Percentiles rank a stretch among this genome's conserved stretches.
phyloP scores from a whole-genome alignment of 2,329 filamentous ascomycete species.

The Graphilbum sp. region DNA sequence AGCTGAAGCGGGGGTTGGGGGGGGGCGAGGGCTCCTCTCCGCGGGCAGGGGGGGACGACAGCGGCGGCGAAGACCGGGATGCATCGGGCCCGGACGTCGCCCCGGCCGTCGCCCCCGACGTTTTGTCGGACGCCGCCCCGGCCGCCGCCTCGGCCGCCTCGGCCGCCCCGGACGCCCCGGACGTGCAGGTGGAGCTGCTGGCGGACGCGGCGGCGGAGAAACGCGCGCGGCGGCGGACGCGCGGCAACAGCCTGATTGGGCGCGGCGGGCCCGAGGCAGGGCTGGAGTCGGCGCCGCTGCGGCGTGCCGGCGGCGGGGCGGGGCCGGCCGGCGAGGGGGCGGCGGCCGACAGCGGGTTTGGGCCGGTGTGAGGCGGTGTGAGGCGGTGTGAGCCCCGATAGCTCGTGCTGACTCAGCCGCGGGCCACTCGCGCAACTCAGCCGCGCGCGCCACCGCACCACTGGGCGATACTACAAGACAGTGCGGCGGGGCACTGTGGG shows the following conservation, averaged over 20 bases:
- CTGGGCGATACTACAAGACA: background rate
- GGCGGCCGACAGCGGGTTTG: conserved; percentile 3
- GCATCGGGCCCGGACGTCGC: too few species aligned
- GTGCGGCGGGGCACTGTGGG: background rate
- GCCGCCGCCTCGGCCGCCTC: too few species aligned
- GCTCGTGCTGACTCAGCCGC: background rate
- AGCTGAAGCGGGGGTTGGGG: conserved; percentile 30
- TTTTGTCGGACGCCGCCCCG: too few species aligned
- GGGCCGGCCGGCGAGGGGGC: background rate
- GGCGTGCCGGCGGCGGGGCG: background rate
- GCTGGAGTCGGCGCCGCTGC: conserved; percentile 18
- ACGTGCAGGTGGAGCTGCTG: conserved; percentile 20
- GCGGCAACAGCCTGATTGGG: conserved; percentile 38
- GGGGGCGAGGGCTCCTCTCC: too few species aligned
- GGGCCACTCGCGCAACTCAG: background rate
- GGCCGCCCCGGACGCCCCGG: conserved; percentile 9
- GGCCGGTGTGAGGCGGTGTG: conserved; percentile 3
- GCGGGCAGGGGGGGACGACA: too few species aligned
- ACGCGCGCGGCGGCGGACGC: conserved; percentile 32
- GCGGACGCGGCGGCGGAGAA: conserved; percentile 38
- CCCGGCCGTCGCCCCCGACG: too few species aligned
- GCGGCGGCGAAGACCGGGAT: conserved; percentile 2
- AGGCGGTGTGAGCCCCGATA: too few species aligned
- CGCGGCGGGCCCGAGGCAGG: conserved; percentile 11
- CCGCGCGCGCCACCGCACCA: background rate